Evolutionary conservation across 345 rosid species (phyloP), one percentile per base, ranked within the genome.

Genomic region (Populus pruinosa): DNA sequence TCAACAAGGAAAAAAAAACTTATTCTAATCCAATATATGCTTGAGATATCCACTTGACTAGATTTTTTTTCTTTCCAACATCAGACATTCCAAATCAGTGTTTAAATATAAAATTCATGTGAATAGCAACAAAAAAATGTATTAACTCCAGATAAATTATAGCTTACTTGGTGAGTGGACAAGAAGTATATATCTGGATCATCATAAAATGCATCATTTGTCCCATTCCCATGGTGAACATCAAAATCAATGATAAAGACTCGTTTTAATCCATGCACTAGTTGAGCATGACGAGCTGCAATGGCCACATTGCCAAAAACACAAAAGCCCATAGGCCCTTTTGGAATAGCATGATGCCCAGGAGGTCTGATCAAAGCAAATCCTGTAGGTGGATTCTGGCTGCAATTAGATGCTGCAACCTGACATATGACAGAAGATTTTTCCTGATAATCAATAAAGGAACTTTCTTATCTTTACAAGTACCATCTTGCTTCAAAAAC

Each of bases 271-370:
- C 94, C 88, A 82, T 92, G 93, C 49, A 80, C 82, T 5, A 79
- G 89, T 77, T 95, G 98, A 27, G 93, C 97, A 84, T 95, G 87
- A 70, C 96, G 97, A 83, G 98, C 99, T 79, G 99, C 98, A 47
- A 95, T 87, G 39, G 98, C 97, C 69, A 93, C 90, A 73, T 95
- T 95, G 23, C 98, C 97, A 68, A 95, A 94, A 68, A 95, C 93
- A 33, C 99, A 95, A 86, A 95, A 95, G 35, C 97, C 98, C 99
- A 95, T 91, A 6, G 99, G 98, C 50, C 99, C 98, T 83, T 91
- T 93, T 10, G 97, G 98, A 31, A 91, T 85, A 13, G 98, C 99
- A 64, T 93, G 98, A 81, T 93, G 99, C 66, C 97, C 99, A 1
- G 98, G 99, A 73, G 98, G 98, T 81, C 97, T 92, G 84, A 95